Evolutionary conservation across 1,139 yeast genomes (phyloP).

Genomic region (Geotrichum citri-aurantii): DNA sequence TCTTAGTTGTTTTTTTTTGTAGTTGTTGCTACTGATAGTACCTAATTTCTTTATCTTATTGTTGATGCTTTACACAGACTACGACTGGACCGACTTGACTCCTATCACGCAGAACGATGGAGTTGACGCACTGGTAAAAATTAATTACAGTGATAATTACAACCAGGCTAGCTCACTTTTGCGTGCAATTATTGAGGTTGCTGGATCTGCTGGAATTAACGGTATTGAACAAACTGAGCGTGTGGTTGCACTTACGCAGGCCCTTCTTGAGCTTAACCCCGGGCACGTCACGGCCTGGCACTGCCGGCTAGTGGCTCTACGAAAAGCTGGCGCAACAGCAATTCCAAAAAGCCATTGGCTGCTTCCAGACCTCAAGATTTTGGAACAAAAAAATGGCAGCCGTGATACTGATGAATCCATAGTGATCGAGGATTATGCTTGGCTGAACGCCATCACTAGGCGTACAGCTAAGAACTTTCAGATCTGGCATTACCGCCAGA

Average conservation of each 20-base stretch:
- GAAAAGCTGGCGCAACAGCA: constrained; percentile 35
- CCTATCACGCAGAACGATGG: constrained; percentile 39
- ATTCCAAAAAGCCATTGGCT: constrained; percentile 22
- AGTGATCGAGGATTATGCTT: constrained; percentile 40
- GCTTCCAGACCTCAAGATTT: constrained; percentile 9
- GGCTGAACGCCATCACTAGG: constrained; percentile 74
- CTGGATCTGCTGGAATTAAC: constrained; percentile 49
- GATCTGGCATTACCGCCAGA: constrained; percentile 87
- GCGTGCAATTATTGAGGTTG: constrained; percentile 55
- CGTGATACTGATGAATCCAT: background rate
- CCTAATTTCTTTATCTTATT: background rate
- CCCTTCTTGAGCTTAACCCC: constrained; percentile 63
- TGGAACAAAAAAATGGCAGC: background rate
- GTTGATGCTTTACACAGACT: constrained; percentile 13
- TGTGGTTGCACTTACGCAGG: constrained; percentile 59
- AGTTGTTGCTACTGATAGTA: no score
- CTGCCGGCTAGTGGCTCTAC: constrained; percentile 59
- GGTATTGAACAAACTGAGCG: constrained; percentile 63
- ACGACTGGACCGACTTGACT: constrained; percentile 34
- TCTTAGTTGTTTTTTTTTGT: no score
- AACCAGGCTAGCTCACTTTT: constrained; percentile 53
- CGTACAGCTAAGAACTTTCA: constrained; percentile 88
- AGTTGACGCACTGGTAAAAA: constrained; percentile 54
- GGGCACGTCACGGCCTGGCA: constrained; percentile 92
- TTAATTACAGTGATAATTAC: constrained; percentile 72